Conservation (phyloP, 495 filamentous ascomycete species). For the Hypoxylon lenormandii region DNA sequence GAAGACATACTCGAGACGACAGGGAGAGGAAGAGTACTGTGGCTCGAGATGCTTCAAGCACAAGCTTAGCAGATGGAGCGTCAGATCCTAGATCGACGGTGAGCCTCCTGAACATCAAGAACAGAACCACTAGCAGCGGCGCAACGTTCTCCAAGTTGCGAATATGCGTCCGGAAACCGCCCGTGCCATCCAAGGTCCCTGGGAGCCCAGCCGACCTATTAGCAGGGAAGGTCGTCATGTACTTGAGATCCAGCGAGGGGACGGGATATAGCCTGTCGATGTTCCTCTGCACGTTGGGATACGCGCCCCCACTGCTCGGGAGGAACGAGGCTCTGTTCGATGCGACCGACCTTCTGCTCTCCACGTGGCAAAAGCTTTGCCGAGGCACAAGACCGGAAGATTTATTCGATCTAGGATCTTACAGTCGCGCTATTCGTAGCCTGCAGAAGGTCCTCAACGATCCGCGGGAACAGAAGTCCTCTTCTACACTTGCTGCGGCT, state of each 20-base stretch:
- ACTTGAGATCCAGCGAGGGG: conserved; percentile 27
- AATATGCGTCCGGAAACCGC: conserved; percentile 13
- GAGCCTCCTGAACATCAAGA: conserved; percentile 13
- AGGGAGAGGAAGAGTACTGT: not conserved
- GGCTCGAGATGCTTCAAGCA: not conserved
- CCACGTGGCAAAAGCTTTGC: conserved; percentile 29
- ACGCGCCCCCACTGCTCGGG: conserved; percentile 20
- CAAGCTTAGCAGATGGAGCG: not conserved
- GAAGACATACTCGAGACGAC: conserved; percentile 14
- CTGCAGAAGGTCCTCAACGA: conserved; percentile 27
- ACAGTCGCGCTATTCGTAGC: conserved; percentile 29
- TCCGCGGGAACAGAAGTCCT: conserved; percentile 24
- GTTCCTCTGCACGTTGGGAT: conserved; percentile 26
- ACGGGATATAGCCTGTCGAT: conserved; percentile 28
- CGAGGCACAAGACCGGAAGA: conserved; percentile 5
- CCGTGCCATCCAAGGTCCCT: conserved; percentile 11
- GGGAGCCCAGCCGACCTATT: conserved; percentile 15
- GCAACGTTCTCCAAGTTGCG: conserved; percentile 30
- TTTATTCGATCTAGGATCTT: conserved; percentile 28
- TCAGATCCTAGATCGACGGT: not conserved
- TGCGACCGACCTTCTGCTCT: conserved; percentile 31
- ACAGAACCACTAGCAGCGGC: conserved; percentile 15
- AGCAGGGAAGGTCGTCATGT: conserved; percentile 13
- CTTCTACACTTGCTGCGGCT: conserved; percentile 30
- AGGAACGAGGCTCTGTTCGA: conserved; percentile 32